These are phyloP conservation scores for Claviceps pazoutovae DNA, from an alignment of 2,329 filamentous ascomycete species.

Conservation along the genomic window DNA sequence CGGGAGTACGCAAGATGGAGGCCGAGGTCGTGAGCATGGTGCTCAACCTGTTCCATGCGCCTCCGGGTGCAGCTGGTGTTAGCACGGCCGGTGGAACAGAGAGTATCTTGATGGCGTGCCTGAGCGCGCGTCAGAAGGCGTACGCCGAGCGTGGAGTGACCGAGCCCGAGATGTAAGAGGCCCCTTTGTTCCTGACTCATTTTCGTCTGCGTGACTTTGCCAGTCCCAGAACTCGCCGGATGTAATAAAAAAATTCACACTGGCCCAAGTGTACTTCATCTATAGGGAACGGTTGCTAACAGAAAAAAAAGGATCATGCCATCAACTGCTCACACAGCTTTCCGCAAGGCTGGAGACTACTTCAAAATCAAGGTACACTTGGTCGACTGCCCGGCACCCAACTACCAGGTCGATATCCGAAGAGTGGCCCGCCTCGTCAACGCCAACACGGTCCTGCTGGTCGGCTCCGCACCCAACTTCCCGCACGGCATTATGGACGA, in stretches of 20 bases:
- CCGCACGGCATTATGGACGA: slow-evolving; percentile 97
- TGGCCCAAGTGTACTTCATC: too few relatives aligned
- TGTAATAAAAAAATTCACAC: too few relatives aligned
- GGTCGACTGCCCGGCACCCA: slow-evolving; percentile 72
- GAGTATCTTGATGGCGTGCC: slow-evolving; percentile 89
- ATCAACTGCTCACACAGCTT: slow-evolving; percentile 87
- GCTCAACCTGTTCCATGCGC: slow-evolving; percentile 76
- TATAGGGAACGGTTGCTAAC: too few relatives aligned
- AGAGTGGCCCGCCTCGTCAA: slow-evolving; percentile 78
- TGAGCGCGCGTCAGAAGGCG: slow-evolving; percentile 81
- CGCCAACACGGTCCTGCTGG: slow-evolving; percentile 82
- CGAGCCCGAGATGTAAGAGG: slow-evolving; percentile 80
- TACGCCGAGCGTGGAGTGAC: slow-evolving; percentile 74
- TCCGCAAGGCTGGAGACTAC: slow-evolving; percentile 88
- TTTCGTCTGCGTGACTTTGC: not conserved
- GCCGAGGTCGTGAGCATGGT: slow-evolving; percentile 97
- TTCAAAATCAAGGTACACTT: slow-evolving; percentile 93
- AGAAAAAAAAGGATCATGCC: slow-evolving; percentile 60
- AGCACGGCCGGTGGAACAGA: slow-evolving; percentile 90
- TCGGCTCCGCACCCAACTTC: slow-evolving; percentile 93
- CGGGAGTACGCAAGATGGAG: slow-evolving; percentile 97
- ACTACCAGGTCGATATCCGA: slow-evolving; percentile 69
- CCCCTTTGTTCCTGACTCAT: not conserved
- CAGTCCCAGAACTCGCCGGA: too few relatives aligned
- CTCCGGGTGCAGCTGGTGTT: slow-evolving; percentile 70